These are phyloP conservation scores for Citrus hindsii DNA, from an alignment of 345 rosid genomes.

Conservation along the genomic window DNA sequence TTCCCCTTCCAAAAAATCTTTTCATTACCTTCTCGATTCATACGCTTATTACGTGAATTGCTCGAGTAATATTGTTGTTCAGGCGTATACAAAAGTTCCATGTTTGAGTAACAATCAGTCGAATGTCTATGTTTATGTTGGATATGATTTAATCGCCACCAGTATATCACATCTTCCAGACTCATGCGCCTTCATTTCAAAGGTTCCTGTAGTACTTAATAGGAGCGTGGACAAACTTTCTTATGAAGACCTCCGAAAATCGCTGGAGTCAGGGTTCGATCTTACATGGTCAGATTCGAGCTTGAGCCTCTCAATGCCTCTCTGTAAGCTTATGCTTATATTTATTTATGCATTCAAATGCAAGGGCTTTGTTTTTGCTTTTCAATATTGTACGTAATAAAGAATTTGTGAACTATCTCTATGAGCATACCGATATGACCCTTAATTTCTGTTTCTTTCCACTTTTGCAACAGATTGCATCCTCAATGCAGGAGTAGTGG, in stretches of 20 bases:
- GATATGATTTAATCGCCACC: rapidly evolving
- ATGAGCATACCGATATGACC: no score
- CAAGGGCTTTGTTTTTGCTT: no score
- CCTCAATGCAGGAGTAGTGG: no score
- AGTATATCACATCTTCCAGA: conserved; percentile 20
- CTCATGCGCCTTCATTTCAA: conserved; percentile 25
- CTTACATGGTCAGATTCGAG: no score
- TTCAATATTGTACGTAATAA: no score
- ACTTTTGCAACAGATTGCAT: no score
- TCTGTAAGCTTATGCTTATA: background rate
- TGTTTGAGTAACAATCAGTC: conserved; percentile 24
- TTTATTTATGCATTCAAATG: no score
- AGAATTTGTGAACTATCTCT: no score
- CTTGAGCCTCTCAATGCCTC: no score
- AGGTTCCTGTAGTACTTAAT: conserved; percentile 23
- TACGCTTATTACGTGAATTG: conserved; percentile 32
- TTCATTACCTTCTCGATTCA: no score
- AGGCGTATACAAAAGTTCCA: conserved; percentile 12
- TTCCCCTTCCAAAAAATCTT: no score
- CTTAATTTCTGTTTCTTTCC: no score
- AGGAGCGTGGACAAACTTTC: conserved; percentile 16
- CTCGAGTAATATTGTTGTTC: conserved; percentile 10
- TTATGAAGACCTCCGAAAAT: conserved; percentile 22
- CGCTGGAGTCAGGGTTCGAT: conserved; percentile 37
- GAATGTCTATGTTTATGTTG: conserved; percentile 23